A percentile compares a stretch with the other conserved stretches of the same genome.
Conservation (phyloP, 2,329 filamentous ascomycete genomes). For the Paecilomyces sp. region DNA sequence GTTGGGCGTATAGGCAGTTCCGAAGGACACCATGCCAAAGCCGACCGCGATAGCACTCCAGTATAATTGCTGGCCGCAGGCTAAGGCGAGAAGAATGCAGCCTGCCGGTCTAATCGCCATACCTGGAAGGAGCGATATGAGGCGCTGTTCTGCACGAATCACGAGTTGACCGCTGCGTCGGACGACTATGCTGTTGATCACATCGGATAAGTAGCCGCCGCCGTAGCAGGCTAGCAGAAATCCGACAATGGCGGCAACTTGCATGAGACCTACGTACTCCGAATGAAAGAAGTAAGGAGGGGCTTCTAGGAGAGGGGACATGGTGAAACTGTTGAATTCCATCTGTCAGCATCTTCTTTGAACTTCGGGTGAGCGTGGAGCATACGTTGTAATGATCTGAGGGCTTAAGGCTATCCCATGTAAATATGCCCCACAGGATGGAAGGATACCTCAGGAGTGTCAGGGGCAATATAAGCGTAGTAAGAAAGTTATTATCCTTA, state of each 20-base stretch:
- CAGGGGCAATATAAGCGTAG: background rate
- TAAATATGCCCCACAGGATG: background rate
- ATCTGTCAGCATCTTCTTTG: background rate
- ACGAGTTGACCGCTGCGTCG: background rate
- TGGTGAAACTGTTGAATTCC: background rate
- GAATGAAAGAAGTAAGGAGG: no score
- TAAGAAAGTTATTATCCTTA: background rate
- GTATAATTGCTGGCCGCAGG: background rate
- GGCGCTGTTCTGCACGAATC: constrained; percentile 1
- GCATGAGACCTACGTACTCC: constrained; percentile 1
- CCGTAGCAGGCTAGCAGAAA: constrained; percentile 1
- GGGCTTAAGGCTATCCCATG: background rate
- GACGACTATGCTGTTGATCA: background rate
- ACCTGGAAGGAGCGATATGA: constrained; percentile 1
- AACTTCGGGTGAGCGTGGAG: background rate
- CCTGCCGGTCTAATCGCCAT: constrained; percentile 1
- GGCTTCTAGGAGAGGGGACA: background rate
- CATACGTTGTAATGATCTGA: constrained; percentile 1
- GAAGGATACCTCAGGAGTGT: background rate
- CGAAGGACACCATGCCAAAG: background rate
- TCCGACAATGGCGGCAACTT: constrained; percentile 1
- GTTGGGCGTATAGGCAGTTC: background rate
- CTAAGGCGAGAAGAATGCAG: constrained; percentile 1
- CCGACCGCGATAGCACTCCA: background rate
- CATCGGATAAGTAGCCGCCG: constrained; percentile 1